A percentile compares a stretch with the other conserved stretches of the same genome.
Evolutionary conservation across 2,329 filamentous ascomycete species (phyloP).

Genomic region (Ophiostoma triangulosporum): DNA sequence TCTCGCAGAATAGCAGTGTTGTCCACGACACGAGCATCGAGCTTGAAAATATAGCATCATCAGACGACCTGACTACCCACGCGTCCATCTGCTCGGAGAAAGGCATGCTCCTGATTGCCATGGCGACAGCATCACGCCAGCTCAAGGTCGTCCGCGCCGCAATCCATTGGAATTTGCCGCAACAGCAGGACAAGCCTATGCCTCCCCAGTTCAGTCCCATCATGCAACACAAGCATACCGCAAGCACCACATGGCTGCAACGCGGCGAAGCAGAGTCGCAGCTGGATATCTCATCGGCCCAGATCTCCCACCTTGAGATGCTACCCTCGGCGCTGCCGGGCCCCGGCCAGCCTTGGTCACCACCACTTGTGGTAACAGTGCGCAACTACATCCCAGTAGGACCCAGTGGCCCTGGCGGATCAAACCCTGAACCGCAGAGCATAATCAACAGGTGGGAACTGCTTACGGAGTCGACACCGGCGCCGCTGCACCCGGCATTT

Average conservation of each 20-base stretch:
- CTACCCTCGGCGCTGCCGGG: constrained; percentile 50
- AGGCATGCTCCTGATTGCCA: constrained; percentile 50
- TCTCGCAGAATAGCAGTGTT: constrained; percentile 57
- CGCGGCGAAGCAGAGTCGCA: constrained; percentile 26
- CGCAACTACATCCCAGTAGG: constrained; percentile 44
- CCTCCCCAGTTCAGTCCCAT: constrained; percentile 37
- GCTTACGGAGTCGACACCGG: constrained; percentile 44
- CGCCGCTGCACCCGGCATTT: constrained; percentile 60
- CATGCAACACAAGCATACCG: constrained; percentile 42
- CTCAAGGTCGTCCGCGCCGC: constrained; percentile 60
- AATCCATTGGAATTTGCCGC: constrained; percentile 58
- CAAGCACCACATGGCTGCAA: constrained; percentile 43
- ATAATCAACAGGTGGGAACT: constrained; percentile 77
- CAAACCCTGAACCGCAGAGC: constrained; percentile 52
- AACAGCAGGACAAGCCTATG: constrained; percentile 38
- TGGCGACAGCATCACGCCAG: constrained; percentile 57
- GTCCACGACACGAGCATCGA: constrained; percentile 63
- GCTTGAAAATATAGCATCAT: constrained; percentile 57
- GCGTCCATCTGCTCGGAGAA: constrained; percentile 63
- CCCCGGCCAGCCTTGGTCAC: constrained; percentile 27
- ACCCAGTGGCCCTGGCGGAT: not conserved
- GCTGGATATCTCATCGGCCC: constrained; percentile 38
- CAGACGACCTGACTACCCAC: constrained; percentile 67
- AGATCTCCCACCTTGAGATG: constrained; percentile 63
- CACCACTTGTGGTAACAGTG: constrained; percentile 56